Evolutionary conservation across 768 basidiomycete species (phyloP).

Genomic region (Tulasnella sp.): DNA sequence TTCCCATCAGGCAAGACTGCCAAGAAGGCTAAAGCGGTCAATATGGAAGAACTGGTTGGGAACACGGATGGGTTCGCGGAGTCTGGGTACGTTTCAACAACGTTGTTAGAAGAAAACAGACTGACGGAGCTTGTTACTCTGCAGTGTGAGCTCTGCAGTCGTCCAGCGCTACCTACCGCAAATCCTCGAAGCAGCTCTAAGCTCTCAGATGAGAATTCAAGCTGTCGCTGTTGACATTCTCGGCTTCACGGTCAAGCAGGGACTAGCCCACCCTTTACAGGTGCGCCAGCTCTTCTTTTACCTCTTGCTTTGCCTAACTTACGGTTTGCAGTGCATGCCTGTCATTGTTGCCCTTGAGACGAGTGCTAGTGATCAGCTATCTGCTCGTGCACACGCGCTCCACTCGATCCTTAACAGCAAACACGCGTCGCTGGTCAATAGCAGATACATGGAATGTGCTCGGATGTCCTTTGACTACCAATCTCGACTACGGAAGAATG

Average conservation of each 20-base stretch:
- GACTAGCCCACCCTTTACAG: conserved; percentile 90
- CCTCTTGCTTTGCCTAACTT: neutral
- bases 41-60: conserved; percentile 92
- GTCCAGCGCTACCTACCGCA: conserved; percentile 86
- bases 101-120: neutral
- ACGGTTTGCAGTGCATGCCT: conserved; percentile 67
- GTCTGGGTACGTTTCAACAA: conserved; percentile 65
- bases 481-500: conserved; percentile 48
- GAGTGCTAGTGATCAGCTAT: conserved; percentile 55
- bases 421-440: conserved; percentile 84
- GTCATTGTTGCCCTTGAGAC: conserved; percentile 93
- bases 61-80: conserved; percentile 95
- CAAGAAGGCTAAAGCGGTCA: conserved; percentile 50
- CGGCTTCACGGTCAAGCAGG: conserved; percentile 90
- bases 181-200: conserved; percentile 77
- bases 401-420: conserved; percentile 83
- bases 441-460: conserved; percentile 77
- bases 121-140: neutral
- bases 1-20: conserved; percentile 39
- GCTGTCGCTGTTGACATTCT: conserved; percentile 84
- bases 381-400: conserved; percentile 71
- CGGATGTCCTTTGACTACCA: conserved; percentile 82
- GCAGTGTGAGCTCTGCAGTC: conserved; percentile 87
- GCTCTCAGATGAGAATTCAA: conserved; percentile 66
- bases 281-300: conserved; percentile 43